phyloP scores from a whole-genome alignment of 371 early-diverging fungal species.

The Mucor ambiguus region DNA sequence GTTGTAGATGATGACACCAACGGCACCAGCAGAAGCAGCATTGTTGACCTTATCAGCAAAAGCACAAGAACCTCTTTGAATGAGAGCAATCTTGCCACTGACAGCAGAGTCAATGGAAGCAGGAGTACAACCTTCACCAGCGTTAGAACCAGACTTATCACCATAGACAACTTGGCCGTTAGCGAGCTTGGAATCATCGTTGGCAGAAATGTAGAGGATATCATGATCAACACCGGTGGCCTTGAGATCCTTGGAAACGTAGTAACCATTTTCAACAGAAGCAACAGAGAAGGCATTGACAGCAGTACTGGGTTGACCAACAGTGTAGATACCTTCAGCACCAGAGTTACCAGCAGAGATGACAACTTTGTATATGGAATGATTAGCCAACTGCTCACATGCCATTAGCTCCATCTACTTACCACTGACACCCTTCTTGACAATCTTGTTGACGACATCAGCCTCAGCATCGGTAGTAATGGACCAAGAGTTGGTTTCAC shows the following conservation, averaged over 20 bases:
- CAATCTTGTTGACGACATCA: conserved; percentile 30
- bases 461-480: conserved; percentile 33
- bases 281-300: conserved; percentile 59
- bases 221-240: conserved; percentile 20
- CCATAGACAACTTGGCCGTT: conserved; percentile 15
- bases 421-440: conserved; percentile 30
- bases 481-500: conserved; percentile 59
- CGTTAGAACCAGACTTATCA: conserved; percentile 17
- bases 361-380: conserved; percentile 36
- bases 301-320: conserved; percentile 55
- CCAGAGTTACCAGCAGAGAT: conserved; percentile 67
- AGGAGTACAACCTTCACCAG: conserved; percentile 27
- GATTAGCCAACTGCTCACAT: background rate
- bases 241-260: conserved; percentile 14
- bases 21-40: conserved; percentile 49
- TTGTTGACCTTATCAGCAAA: conserved; percentile 53
- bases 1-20: conserved; percentile 55
- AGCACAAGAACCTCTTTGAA: conserved; percentile 58
- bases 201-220: conserved; percentile 15
- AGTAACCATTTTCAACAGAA: conserved; percentile 54
- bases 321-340: conserved; percentile 47
- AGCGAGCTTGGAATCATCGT: conserved; percentile 3
- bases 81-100: conserved; percentile 48
- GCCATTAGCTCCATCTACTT: background rate
- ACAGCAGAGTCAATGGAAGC: conserved; percentile 24